Conservation (phyloP, 805 yeast genomes). For the Teunomyces stri region DNA sequence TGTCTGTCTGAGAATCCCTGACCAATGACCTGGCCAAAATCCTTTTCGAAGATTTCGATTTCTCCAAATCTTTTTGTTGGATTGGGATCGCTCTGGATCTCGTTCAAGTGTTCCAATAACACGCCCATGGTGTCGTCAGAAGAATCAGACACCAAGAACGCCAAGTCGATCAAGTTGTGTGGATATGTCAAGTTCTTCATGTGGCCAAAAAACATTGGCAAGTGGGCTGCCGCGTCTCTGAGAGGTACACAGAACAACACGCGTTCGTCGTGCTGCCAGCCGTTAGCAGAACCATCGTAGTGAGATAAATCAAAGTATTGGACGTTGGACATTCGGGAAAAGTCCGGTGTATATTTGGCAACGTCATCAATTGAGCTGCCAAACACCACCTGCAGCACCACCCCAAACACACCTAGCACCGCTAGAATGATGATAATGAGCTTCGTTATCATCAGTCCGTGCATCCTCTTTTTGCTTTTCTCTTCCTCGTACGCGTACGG, state of each 20-base stretch:
- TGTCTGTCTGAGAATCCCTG: constrained; percentile 92
- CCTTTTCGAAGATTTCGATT: constrained; percentile 85
- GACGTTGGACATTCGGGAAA: constrained; percentile 37
- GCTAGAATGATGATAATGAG: not conserved
- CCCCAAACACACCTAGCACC: not conserved
- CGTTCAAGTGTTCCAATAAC: constrained; percentile 54
- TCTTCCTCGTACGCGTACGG: constrained; percentile 21
- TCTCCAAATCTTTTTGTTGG: constrained; percentile 67
- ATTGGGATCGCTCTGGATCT: constrained; percentile 66
- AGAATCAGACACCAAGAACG: constrained; percentile 88
- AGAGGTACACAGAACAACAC: constrained; percentile 84
- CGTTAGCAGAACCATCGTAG: constrained; percentile 63
- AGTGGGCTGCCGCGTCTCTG: constrained; percentile 87
- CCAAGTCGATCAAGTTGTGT: constrained; percentile 75
- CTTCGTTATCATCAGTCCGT: not conserved
- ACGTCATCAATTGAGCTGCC: not conserved
- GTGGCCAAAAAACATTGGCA: constrained; percentile 86
- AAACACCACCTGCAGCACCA: constrained; percentile 1
- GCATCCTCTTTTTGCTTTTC: not conserved
- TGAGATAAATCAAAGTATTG: constrained; percentile 71
- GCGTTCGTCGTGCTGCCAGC: constrained; percentile 79
- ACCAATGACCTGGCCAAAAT: constrained; percentile 90
- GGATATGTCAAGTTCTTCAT: constrained; percentile 81
- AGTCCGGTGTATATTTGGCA: constrained; percentile 30
- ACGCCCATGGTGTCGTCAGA: constrained; percentile 81